These are phyloP conservation scores for Bretziella fagacearum DNA, from an alignment of 2,329 filamentous ascomycete species.

Conservation along the genomic window DNA sequence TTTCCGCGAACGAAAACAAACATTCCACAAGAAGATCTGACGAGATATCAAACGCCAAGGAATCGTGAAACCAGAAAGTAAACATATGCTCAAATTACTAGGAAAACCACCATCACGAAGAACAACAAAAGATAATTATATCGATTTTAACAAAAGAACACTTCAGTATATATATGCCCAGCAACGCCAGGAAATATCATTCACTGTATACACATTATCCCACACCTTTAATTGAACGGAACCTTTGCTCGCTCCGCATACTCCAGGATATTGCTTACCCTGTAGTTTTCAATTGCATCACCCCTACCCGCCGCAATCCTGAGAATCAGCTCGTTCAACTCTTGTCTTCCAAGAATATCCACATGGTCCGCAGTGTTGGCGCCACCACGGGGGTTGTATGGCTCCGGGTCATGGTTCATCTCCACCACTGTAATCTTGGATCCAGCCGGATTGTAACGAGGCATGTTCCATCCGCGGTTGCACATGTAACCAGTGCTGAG, in stretches of 20 bases:
- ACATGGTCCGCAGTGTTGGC: constrained; percentile 75
- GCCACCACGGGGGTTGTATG: constrained; percentile 66
- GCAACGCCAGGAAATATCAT: too few relatives aligned
- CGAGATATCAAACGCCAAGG: too few relatives aligned
- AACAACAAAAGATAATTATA: too few relatives aligned
- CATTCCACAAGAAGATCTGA: too few relatives aligned
- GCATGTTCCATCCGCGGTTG: constrained; percentile 82
- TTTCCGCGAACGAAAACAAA: too few relatives aligned
- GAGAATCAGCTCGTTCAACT: constrained; percentile 78
- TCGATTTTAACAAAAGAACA: too few relatives aligned
- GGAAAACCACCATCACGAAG: too few relatives aligned
- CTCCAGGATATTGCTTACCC: constrained; percentile 64
- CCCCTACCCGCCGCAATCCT: constrained; percentile 74
- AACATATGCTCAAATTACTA: too few relatives aligned
- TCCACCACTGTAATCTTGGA: constrained; percentile 72
- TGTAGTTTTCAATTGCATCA: constrained; percentile 56
- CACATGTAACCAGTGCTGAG: constrained; percentile 94
- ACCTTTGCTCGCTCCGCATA: constrained; percentile 76
- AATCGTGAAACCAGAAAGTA: too few relatives aligned
- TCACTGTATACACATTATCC: too few relatives aligned
- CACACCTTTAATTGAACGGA: constrained; percentile 56
- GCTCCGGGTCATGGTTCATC: constrained; percentile 91
- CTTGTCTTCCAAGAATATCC: constrained; percentile 79
- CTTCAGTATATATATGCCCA: not conserved
- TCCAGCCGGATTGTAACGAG: constrained; percentile 79